These are phyloP conservation scores for Cadophora sp. DNA, from an alignment of 2,329 filamentous ascomycete genomes.

Conservation along the genomic window DNA sequence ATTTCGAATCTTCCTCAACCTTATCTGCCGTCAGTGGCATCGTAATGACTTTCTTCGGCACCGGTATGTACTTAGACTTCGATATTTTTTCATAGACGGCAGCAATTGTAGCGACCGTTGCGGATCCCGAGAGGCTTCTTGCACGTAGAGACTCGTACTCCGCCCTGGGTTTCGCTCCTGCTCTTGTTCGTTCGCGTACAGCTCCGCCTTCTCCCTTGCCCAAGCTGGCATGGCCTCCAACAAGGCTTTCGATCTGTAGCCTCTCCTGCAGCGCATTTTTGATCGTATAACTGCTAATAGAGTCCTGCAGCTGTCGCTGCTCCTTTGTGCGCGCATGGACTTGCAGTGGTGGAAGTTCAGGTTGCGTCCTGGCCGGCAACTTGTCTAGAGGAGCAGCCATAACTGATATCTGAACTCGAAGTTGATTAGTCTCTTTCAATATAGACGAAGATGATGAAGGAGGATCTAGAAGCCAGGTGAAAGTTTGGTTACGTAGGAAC, in stretches of 20 bases:
- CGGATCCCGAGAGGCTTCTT: neutral
- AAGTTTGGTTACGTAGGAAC: too few relatives aligned
- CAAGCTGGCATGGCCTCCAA: neutral
- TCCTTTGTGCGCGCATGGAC: neutral
- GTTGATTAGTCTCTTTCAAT: too few relatives aligned
- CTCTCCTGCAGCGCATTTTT: neutral
- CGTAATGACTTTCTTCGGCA: neutral
- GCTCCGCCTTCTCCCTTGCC: neutral
- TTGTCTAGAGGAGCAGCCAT: neutral
- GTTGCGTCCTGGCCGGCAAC: neutral
- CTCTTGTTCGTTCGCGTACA: neutral
- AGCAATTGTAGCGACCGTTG: neutral
- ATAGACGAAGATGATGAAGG: too few relatives aligned
- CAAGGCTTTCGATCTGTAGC: neutral
- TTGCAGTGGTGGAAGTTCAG: neutral
- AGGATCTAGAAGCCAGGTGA: too few relatives aligned
- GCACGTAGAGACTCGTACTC: neutral
- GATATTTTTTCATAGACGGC: neutral
- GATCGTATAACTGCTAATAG: neutral
- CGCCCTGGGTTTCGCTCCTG: neutral
- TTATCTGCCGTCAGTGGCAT: neutral
- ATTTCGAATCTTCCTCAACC: neutral
- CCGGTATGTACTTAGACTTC: neutral
- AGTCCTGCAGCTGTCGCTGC: neutral
- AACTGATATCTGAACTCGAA: neutral